Evolutionary conservation across 352 stramenopile species (phyloP).

Genomic region (Globisporangium recalcitrans): DNA sequence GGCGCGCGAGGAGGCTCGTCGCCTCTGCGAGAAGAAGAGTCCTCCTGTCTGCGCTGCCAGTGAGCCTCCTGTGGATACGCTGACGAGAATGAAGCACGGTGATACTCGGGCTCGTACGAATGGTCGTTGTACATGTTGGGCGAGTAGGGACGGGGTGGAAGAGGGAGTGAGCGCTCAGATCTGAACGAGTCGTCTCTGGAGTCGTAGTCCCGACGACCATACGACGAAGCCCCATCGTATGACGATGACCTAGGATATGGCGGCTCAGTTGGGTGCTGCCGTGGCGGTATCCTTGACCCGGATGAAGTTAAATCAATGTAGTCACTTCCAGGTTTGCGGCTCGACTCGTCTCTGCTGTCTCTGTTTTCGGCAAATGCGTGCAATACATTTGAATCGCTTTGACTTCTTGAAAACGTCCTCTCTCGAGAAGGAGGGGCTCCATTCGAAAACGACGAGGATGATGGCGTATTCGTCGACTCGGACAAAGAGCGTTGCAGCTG

Average conservation of each 20-base stretch:
- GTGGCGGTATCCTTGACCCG: conserved; percentile 13
- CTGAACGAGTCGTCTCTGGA: conserved; percentile 10
- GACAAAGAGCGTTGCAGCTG: conserved; percentile 7
- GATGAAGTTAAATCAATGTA: conserved; percentile 5
- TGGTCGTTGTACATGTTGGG: conserved; percentile 19
- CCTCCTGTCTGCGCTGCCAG: conserved; percentile 7
- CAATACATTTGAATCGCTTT: conserved; percentile 13
- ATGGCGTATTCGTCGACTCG: neutral
- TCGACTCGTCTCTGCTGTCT: conserved; percentile 13
- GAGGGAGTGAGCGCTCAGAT: conserved; percentile 16
- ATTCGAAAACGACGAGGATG: neutral
- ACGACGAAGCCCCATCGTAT: conserved; percentile 8
- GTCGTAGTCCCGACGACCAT: conserved; percentile 14
- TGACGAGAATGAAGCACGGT: conserved; percentile 13
- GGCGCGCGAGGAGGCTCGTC: conserved; percentile 3
- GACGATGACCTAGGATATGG: conserved; percentile 6
- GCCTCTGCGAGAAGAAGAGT: neutral
- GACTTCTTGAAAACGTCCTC: conserved; percentile 13
- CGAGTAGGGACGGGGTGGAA: conserved; percentile 12
- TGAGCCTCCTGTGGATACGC: conserved; percentile 4
- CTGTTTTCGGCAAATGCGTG: conserved; percentile 10
- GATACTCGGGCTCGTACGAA: conserved; percentile 14
- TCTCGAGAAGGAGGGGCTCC: neutral
- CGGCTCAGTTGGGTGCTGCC: conserved; percentile 6
- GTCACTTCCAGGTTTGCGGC: neutral